phyloP scores from a whole-genome alignment of 2,329 filamentous ascomycete genomes.

The Sclerotinia glacialis region DNA sequence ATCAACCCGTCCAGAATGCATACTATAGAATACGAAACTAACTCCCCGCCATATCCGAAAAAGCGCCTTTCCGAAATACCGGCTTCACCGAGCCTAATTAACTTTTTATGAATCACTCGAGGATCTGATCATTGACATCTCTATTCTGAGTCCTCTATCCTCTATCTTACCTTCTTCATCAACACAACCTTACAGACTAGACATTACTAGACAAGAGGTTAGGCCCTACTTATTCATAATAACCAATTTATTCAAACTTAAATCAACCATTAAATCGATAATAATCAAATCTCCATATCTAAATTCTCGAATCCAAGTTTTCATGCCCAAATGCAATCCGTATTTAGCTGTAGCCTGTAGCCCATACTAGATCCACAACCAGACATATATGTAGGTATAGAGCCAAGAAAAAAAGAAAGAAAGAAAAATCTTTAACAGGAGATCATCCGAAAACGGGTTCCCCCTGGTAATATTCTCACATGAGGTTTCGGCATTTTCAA shows the following conservation, averaged over 20 bases:
- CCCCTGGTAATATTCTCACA: not conserved
- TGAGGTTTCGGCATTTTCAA: not conserved
- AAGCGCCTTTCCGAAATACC: constrained; percentile 1
- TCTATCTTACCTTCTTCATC: no score
- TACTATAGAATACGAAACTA: not conserved
- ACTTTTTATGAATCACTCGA: not conserved
- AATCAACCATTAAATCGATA: not conserved
- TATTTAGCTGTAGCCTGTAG: not conserved
- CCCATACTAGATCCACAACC: constrained; percentile 1
- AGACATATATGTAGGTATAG: no score
- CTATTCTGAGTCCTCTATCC: not conserved
- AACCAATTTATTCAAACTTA: not conserved
- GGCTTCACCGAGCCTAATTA: not conserved
- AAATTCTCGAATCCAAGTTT: constrained; percentile 10
- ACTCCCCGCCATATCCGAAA: constrained; percentile 4
- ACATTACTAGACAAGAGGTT: no score
- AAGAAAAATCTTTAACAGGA: not conserved
- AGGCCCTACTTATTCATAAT: not conserved
- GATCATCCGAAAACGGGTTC: not conserved
- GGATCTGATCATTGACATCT: not conserved
- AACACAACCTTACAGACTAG: not conserved
- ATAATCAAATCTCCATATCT: constrained; percentile 11
- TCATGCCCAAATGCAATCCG: constrained; percentile 5
- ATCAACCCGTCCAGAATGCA: not conserved
- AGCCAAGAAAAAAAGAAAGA: not conserved